Evolutionary conservation across 169 alveolate species (phyloP), one percentile per base, ranked within the genome.

Genomic region (Perkinsus olseni): DNA sequence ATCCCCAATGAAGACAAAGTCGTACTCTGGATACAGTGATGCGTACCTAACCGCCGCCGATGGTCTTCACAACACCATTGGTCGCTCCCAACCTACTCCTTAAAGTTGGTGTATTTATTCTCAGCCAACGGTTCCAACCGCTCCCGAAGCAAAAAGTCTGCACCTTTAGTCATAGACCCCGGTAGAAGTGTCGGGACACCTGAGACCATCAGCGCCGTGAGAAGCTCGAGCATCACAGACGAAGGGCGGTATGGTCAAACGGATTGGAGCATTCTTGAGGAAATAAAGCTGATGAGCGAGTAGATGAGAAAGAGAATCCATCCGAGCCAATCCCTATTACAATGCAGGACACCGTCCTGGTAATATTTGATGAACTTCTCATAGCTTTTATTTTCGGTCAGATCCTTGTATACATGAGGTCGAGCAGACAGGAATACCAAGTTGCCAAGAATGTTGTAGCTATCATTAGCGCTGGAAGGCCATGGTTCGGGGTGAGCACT

Each of bases 181-280:
- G 92, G 92, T 24, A 91, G 37, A n/a, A 91, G 92, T 0, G 92
- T 40, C 50, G 92, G 92, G 31, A 91, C 82, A 62, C 82, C 82
- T 62, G 82, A 13, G 34, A 24, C 34, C 82, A 28, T 62, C 82
- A 24, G 17, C 82, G 82, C 62, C 17, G n/a, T n/a, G n/a, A n/a
- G n/a, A n/a, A n/a, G n/a, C n/a, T n/a, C n/a, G n/a, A n/a, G n/a
- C n/a, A n/a, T n/a, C n/a, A n/a, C n/a, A n/a, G n/a, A n/a, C n/a
- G n/a, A n/a, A n/a, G n/a, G n/a, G n/a, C n/a, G n/a, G n/a, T n/a
- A n/a, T n/a, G n/a, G n/a, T n/a, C n/a, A n/a, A n/a, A n/a, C n/a
- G n/a, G n/a, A n/a, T n/a, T n/a, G n/a, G n/a, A n/a, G n/a, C n/a
- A n/a, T n/a, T n/a, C n/a, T n/a, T n/a, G n/a, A n/a, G n/a, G n/a